Evolutionary conservation across 139 green algal species (phyloP), one percentile per base, ranked within the genome.

Genomic region (Chlorella sp.): DNA sequence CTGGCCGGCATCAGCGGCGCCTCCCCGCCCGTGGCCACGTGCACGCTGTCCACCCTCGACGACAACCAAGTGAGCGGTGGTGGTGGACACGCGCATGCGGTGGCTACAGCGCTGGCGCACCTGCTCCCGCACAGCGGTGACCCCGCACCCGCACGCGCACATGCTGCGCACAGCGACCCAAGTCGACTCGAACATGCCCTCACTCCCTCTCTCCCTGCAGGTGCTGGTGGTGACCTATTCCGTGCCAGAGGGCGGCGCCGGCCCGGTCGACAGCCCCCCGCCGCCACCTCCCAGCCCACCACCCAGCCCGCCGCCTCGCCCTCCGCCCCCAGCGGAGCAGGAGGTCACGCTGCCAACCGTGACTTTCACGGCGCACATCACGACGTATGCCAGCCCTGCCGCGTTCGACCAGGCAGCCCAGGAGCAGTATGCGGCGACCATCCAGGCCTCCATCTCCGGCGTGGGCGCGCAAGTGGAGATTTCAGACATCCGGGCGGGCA

Each of bases 51-150:
- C 67, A 61, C 43, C 46, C 23, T 61, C n/a, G 61, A n/a, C n/a
- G n/a, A 61, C 67, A 73, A 73, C 46, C 67, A 73, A 46, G 48
- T 17, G 8, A 56, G 48, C n/a, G n/a, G n/a, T n/a, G n/a, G n/a
- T n/a, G n/a, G n/a, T n/a, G n/a, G n/a, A n/a, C n/a, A n/a, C n/a
- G n/a, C n/a, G n/a, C n/a, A n/a, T n/a, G n/a, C n/a, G n/a, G n/a
- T n/a, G n/a, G n/a, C n/a, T n/a, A n/a, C n/a, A n/a, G n/a, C n/a
- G n/a, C n/a, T n/a, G n/a, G n/a, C n/a, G n/a, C n/a, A n/a, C n/a
- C n/a, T n/a, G n/a, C n/a, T n/a, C n/a, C n/a, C n/a, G n/a, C n/a
- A n/a, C n/a, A n/a, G n/a, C n/a, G n/a, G n/a, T n/a, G n/a, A n/a
- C n/a, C n/a, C n/a, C n/a, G n/a, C n/a, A n/a, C n/a, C n/a, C n/a